Evolutionary conservation across 768 basidiomycete species (phyloP), one percentile per base, ranked within the genome.

Genomic region (Fibroporia radiculosa): DNA sequence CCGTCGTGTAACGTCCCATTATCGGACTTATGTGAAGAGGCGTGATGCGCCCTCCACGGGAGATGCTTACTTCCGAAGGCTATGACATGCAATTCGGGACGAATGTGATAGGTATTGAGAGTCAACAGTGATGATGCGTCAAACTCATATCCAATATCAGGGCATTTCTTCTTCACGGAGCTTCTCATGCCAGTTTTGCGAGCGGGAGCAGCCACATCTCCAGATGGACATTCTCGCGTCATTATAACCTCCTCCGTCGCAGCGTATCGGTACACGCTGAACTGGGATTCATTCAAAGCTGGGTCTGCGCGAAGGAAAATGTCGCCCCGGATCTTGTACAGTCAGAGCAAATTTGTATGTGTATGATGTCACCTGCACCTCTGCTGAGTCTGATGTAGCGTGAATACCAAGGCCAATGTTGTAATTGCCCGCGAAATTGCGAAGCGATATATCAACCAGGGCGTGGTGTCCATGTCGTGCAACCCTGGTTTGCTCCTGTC

Each of bases 11-110:
- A 12, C 22, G 6, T 5, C n/a, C n/a, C 18, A n/a, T 3, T 18
- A 8, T n/a, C 7, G 25, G 10, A 4, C 24, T 18, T 5, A 19
- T 38, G 7, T 12, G 6, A 36, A 79, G 75, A 1, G 78, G 77
- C 1, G 66, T 78, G 14, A 75, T 78, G 75, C 40, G 48, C 64
- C 3, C 44, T 4, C 72, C 74, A 0, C 44, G 65, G 2, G 65
- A 70, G 12, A 43, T 50, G 14, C 22, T 68, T 14, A 79, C 74
- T 0, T 57, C 49, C 11, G 66, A 74, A 22, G 74, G 74, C 5
- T 77, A 71, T 46, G 78, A 79, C 52, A 56, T 74, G 20, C 71
- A 75, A 45, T 80, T 75, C 42, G 78, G 74, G 11, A 73, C 70
- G 1, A 79, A 80, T 49, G 73, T 73, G 14, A 47, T 78, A 10